These are phyloP conservation scores for Cyamopsis tetragonoloba DNA, from an alignment of 306 rosid genomes.

Conservation along the genomic window DNA sequence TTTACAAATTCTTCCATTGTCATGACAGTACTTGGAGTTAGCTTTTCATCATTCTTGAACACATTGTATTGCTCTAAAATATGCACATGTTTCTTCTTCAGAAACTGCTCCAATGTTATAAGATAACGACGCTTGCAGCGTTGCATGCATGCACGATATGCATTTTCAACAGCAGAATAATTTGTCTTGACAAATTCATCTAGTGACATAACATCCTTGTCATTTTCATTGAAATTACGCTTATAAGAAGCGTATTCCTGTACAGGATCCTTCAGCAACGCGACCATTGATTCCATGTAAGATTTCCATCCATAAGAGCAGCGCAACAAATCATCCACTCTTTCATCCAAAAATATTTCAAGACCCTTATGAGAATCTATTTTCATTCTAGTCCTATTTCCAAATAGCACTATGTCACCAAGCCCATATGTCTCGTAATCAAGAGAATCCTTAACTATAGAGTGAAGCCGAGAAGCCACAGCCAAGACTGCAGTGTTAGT, in stretches of 20 bases:
- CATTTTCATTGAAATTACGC: background rate
- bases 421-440: conserved; percentile 14
- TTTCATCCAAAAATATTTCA: conserved; percentile 31
- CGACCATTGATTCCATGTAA: conserved; percentile 16
- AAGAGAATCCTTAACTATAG: background rate
- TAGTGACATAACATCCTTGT: conserved; percentile 21
- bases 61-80: conserved; percentile 4
- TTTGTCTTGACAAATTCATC: conserved; percentile 25
- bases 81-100: background rate
- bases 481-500: conserved; percentile 51
- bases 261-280: conserved; percentile 23
- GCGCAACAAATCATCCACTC: background rate
- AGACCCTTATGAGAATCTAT: conserved; percentile 19
- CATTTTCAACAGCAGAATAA: background rate
- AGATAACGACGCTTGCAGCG: background rate
- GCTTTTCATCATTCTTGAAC: background rate
- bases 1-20: conserved; percentile 31
- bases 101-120: conserved; percentile 30
- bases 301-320: conserved; percentile 30
- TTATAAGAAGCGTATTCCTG: background rate
- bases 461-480: conserved; percentile 33
- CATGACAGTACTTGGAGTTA: background rate
- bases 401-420: conserved; percentile 33
- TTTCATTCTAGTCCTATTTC: conserved; percentile 35
- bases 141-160: conserved; percentile 6